phyloP scores from a whole-genome alignment of 768 basidiomycete species.

The Peribolospora kevripleyi region DNA sequence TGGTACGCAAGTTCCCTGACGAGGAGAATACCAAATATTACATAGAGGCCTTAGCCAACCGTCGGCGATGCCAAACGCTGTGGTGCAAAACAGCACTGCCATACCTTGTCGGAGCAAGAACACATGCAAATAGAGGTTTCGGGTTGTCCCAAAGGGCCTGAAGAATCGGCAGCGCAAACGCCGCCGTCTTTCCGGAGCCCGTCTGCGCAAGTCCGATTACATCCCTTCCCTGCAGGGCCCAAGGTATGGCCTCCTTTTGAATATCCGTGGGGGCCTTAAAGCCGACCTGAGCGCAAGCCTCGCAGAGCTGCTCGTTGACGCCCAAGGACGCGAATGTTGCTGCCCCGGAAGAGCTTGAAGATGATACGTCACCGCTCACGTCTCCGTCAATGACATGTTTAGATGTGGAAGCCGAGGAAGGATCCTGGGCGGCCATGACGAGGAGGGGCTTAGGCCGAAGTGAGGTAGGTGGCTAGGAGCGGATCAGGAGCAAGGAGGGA shows the following conservation, averaged over 20 bases:
- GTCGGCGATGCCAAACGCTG: background rate
- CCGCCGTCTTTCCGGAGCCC: slow-evolving; percentile 92
- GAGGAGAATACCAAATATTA: background rate
- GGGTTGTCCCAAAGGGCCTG: slow-evolving; percentile 86
- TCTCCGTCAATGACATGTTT: too few species aligned
- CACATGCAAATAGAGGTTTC: slow-evolving; percentile 70
- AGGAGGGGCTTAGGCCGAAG: too few species aligned
- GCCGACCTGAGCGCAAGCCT: slow-evolving; percentile 54
- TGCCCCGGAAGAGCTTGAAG: background rate
- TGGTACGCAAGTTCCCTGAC: slow-evolving; percentile 77
- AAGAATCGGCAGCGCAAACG: slow-evolving; percentile 83
- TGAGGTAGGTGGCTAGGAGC: too few species aligned
- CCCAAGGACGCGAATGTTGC: slow-evolving; percentile 58
- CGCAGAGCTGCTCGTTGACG: slow-evolving; percentile 65
- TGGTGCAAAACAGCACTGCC: slow-evolving; percentile 5
- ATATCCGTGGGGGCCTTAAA: slow-evolving; percentile 79
- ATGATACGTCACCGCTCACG: too few species aligned
- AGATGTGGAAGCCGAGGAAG: too few species aligned
- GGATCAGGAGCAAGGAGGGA: too few species aligned
- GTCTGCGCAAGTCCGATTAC: slow-evolving; percentile 97
- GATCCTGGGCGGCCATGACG: too few species aligned
- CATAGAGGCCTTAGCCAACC: background rate
- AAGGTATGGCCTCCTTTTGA: slow-evolving; percentile 58
- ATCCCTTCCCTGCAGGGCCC: slow-evolving; percentile 72
- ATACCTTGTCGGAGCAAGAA: slow-evolving; percentile 72